Percentiles rank a stretch among this genome's conserved stretches.
These are phyloP conservation scores for Piedraia hortae DNA, from an alignment of 2,329 filamentous ascomycete genomes.

Conservation along the genomic window DNA sequence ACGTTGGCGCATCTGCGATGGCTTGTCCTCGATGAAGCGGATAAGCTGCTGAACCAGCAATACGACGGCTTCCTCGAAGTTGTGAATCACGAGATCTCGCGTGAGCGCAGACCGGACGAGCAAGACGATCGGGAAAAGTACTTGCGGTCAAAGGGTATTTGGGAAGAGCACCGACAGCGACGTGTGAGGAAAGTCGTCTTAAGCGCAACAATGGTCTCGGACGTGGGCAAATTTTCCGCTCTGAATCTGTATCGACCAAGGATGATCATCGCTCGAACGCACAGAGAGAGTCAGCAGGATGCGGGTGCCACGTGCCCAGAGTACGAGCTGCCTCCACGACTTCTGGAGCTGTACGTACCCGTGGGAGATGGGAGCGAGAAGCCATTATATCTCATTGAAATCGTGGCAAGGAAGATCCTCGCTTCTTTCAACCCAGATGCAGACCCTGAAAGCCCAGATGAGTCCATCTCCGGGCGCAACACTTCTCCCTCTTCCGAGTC, in stretches of 20 bases:
- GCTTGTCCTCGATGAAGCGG: conserved; percentile 82
- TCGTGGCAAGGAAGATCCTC: conserved; percentile 31
- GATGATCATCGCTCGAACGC: conserved; percentile 44
- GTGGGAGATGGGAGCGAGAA: conserved; percentile 25
- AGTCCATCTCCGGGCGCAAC: conserved; percentile 3
- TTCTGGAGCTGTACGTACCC: conserved; percentile 21
- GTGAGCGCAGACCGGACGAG: conserved; percentile 3
- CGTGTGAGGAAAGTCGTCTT: conserved; percentile 53
- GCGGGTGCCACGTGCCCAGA: conserved; percentile 9
- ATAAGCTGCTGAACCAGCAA: conserved; percentile 57
- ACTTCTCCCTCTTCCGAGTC: conserved; percentile 2
- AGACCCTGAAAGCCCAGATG: conserved; percentile 4
- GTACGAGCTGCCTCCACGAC: conserved; percentile 25
- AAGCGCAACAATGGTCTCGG: conserved; percentile 75
- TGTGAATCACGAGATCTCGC: conserved; percentile 6
- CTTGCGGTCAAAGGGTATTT: conserved; percentile 7
- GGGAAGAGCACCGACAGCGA: conserved; percentile 15
- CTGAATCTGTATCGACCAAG: conserved; percentile 47
- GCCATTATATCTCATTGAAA: conserved; percentile 58
- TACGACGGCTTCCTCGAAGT: conserved; percentile 9
- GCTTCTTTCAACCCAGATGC: conserved; percentile 7
- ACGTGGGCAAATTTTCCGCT: conserved; percentile 51
- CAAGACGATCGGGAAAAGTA: conserved; percentile 7
- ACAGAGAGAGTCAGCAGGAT: conserved; percentile 5
- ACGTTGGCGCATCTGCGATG: conserved; percentile 51